Evolutionary conservation across 257 asterid genomes (phyloP).

Genomic region (Buddleja alternifolia): DNA sequence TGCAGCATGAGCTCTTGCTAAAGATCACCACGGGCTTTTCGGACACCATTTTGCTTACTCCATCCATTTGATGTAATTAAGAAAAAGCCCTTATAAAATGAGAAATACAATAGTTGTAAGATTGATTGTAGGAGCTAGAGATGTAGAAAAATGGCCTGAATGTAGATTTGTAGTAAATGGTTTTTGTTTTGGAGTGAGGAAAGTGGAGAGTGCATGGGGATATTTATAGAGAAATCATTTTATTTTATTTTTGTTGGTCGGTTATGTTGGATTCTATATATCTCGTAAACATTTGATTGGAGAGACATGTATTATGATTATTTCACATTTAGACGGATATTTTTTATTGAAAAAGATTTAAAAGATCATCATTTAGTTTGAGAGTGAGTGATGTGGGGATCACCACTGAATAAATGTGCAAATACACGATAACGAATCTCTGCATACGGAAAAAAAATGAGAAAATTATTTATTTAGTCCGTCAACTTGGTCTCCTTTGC

Average conservation of each 20-base stretch:
- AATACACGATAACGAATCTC: conserved; percentile 47
- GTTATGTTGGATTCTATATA: neutral
- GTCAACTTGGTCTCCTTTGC: no score
- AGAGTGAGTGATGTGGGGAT: conserved; percentile 33
- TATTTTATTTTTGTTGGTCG: no score
- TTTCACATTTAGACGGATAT: neutral
- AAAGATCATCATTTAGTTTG: neutral
- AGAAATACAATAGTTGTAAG: no score
- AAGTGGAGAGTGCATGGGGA: conserved; percentile 33
- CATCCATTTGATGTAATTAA: conserved; percentile 34
- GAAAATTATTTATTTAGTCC: no score
- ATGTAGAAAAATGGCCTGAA: no score
- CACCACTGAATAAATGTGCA: conserved; percentile 23
- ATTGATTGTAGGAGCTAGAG: no score
- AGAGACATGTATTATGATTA: conserved; percentile 8
- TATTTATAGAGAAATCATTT: conserved; percentile 44
- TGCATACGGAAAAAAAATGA: conserved; percentile 41
- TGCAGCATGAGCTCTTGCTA: no score
- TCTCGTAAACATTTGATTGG: conserved; percentile 5
- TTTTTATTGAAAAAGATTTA: neutral
- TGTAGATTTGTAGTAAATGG: no score
- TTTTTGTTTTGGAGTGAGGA: conserved; percentile 36
- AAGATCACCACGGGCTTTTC: conserved; percentile 55
- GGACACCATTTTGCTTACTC: conserved; percentile 43
- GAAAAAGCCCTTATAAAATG: no score